phyloP scores from a whole-genome alignment of 768 basidiomycete genomes.

The Suillus placidus region DNA sequence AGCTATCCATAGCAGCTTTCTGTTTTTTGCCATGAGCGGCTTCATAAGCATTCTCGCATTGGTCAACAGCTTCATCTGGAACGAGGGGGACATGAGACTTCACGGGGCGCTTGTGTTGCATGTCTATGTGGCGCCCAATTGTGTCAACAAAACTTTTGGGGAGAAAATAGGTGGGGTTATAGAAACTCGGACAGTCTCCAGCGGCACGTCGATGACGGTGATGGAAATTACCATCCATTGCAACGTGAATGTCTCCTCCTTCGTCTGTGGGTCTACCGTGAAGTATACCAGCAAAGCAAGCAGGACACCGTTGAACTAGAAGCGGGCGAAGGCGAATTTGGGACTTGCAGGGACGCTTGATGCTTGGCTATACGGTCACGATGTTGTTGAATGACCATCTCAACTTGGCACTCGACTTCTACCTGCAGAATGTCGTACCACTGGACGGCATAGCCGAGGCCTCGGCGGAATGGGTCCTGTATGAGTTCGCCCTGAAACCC shows the following conservation, averaged over 20 bases:
- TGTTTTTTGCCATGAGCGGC: constrained; percentile 38
- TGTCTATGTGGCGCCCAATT: too few species aligned
- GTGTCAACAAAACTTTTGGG: too few species aligned
- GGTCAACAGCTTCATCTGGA: too few species aligned
- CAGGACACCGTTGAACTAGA: background rate
- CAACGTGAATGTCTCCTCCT: constrained; percentile 42
- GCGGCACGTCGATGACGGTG: constrained; percentile 36
- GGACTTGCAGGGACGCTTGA: background rate
- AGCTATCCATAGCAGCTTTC: constrained; percentile 27
- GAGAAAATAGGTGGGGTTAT: constrained; percentile 35
- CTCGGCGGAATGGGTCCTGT: constrained; percentile 35
- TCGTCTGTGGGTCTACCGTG: background rate
- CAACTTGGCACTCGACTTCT: constrained; percentile 18
- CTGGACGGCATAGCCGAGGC: constrained; percentile 27
- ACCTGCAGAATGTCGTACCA: constrained; percentile 23
- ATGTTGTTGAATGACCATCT: constrained; percentile 13
- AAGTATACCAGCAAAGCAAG: background rate
- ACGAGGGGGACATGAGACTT: too few species aligned
- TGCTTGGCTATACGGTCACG: background rate
- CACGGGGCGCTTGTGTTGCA: too few species aligned
- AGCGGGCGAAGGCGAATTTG: background rate
- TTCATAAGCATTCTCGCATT: constrained; percentile 31
- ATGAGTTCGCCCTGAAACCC: constrained; percentile 27
- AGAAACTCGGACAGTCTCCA: constrained; percentile 34
- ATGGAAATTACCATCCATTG: constrained; percentile 43